Conservation (phyloP, 1,284 basidiomycete genomes). For the Marasmius fiardii region DNA sequence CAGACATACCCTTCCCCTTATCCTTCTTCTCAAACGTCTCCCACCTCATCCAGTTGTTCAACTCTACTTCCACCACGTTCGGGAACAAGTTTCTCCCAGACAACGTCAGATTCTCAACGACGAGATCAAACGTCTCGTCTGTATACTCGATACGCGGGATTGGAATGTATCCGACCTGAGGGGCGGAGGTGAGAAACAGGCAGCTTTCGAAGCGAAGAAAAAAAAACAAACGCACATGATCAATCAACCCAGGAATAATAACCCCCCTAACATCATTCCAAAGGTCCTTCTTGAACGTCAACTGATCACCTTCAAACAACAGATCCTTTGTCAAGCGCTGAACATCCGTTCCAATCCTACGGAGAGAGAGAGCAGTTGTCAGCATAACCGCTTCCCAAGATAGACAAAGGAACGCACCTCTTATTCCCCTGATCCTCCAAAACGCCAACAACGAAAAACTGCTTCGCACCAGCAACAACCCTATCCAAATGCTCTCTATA, state of each 20-base stretch:
- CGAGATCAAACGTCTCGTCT: slow-evolving; percentile 83
- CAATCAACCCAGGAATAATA: slow-evolving; percentile 79
- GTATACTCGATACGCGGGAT: slow-evolving; percentile 91
- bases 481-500: slow-evolving; percentile 84
- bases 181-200: no score
- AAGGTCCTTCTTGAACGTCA: slow-evolving; percentile 86
- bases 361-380: background rate
- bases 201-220: background rate
- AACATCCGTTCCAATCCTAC: slow-evolving; percentile 9
- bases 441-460: slow-evolving; percentile 84
- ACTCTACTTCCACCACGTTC: slow-evolving; percentile 78
- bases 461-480: slow-evolving; percentile 66
- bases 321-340: slow-evolving; percentile 75
- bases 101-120: slow-evolving; percentile 91
- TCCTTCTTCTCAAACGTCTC: slow-evolving; percentile 54
- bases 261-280: slow-evolving; percentile 86
- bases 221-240: slow-evolving; percentile 42
- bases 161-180: slow-evolving; percentile 81
- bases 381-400: background rate
- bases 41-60: slow-evolving; percentile 83
- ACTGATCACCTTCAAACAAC: slow-evolving; percentile 68
- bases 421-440: slow-evolving; percentile 82
- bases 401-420: slow-evolving; percentile 26
- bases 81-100: slow-evolving; percentile 83
- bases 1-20: slow-evolving; percentile 23